Conservation (phyloP, 208 protist genomes). For the Leishmania major region DNA sequence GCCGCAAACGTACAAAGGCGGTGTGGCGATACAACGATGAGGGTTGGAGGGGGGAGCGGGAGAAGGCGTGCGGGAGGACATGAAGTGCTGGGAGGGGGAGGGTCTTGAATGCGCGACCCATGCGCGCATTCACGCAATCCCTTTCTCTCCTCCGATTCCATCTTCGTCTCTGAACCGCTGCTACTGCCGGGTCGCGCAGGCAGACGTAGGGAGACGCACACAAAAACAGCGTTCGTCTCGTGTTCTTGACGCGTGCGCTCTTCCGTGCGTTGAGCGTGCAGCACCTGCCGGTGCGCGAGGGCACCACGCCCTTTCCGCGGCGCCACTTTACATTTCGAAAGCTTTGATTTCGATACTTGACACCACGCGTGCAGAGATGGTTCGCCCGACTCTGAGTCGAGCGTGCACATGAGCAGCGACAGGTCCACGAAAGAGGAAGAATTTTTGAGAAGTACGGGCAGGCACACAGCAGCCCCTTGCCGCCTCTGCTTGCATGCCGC, state of each 20-base stretch:
- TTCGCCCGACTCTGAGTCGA: neutral
- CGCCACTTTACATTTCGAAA: neutral
- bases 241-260: neutral
- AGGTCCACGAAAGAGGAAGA: neutral
- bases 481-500: neutral
- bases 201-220: neutral
- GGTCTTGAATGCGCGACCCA: neutral
- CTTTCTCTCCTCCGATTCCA: neutral
- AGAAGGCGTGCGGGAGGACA: neutral
- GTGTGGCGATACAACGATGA: neutral
- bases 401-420: neutral
- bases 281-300: neutral
- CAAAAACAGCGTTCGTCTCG: neutral
- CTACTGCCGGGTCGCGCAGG: neutral
- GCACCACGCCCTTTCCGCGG: neutral
- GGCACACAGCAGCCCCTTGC: constrained; percentile 2
- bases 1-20: neutral
- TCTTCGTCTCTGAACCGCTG: neutral
- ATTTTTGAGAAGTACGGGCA: neutral
- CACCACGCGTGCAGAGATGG: neutral
- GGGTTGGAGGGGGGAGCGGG: neutral
- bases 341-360: neutral
- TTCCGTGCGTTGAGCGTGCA: neutral
- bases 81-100: neutral
- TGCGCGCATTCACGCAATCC: neutral